Conservation (phyloP, 2,329 filamentous ascomycete genomes). For the Fusarium illudens region DNA sequence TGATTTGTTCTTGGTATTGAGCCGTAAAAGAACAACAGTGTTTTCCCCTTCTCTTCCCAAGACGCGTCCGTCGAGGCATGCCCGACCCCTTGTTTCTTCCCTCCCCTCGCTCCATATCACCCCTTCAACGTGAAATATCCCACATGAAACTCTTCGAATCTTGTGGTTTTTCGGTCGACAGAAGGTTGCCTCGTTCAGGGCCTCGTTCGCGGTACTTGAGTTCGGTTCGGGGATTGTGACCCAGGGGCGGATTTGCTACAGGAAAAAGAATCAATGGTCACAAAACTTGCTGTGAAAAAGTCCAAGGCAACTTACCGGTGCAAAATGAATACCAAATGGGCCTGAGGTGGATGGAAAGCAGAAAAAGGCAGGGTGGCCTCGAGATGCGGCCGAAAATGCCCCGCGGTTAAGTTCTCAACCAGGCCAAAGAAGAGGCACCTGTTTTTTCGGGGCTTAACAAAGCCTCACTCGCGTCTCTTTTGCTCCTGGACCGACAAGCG, state of each 20-base stretch:
- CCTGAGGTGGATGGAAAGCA: neutral
- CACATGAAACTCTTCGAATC: neutral
- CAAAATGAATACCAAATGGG: too few species aligned
- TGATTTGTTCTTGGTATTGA: neutral
- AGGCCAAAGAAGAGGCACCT: neutral
- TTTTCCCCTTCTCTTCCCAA: neutral
- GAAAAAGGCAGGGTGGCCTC: neutral
- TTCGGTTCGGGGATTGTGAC: too few species aligned
- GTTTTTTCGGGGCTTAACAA: neutral
- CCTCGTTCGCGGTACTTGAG: too few species aligned
- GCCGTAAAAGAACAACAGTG: neutral
- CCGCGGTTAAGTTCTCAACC: neutral
- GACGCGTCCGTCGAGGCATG: neutral
- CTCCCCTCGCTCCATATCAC: neutral
- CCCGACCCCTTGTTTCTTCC: neutral
- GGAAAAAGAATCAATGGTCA: too few species aligned
- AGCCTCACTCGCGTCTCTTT: too few species aligned
- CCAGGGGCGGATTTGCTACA: too few species aligned
- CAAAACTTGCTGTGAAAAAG: too few species aligned
- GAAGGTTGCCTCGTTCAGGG: neutral
- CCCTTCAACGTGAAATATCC: neutral
- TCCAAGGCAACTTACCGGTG: too few species aligned
- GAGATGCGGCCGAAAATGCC: neutral
- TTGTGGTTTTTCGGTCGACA: neutral
- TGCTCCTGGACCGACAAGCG: neutral